A percentile compares a stretch with the other conserved stretches of the same genome.
phyloP scores from a whole-genome alignment of 345 rosid genomes.

The Acer campestre region DNA sequence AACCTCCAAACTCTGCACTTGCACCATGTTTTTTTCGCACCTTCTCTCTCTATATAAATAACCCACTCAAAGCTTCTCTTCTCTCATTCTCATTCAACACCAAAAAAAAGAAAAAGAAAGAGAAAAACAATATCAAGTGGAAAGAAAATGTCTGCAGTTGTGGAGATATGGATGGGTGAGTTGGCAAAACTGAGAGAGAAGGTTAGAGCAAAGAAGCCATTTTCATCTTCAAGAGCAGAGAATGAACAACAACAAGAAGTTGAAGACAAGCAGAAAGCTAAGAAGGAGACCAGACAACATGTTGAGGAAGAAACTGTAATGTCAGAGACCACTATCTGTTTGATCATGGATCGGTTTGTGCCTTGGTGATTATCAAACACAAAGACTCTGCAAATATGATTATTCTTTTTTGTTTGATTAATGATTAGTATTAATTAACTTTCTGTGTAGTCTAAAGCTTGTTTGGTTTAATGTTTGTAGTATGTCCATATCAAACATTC shows the following conservation, averaged over 20 bases:
- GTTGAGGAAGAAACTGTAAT: constrained; percentile 39
- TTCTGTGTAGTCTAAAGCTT: too few species aligned
- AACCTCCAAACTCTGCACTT: not conserved
- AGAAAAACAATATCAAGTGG: not conserved
- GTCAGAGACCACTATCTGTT: constrained; percentile 67
- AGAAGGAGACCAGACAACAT: constrained; percentile 27
- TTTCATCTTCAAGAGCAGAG: constrained; percentile 29
- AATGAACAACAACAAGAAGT: constrained; percentile 16
- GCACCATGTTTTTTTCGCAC: not conserved
- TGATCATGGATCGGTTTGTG: constrained; percentile 87
- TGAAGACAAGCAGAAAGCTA: constrained; percentile 27
- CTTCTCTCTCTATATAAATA: constrained; percentile 23
- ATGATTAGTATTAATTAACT: too few species aligned
- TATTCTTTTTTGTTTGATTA: not conserved
- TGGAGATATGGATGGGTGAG: constrained; percentile 56
- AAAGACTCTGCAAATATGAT: not conserved
- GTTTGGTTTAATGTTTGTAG: too few species aligned
- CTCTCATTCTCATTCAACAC: constrained; percentile 5
- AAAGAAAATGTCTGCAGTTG: constrained; percentile 49
- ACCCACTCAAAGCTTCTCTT: constrained; percentile 16
- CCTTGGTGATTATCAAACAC: constrained; percentile 41
- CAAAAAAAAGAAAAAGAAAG: not conserved
- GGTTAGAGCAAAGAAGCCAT: constrained; percentile 36
- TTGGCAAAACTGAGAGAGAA: constrained; percentile 56
- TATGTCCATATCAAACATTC: not conserved